These are phyloP conservation scores for Astraeus odoratus DNA, from an alignment of 768 basidiomycete genomes.

Conservation along the genomic window DNA sequence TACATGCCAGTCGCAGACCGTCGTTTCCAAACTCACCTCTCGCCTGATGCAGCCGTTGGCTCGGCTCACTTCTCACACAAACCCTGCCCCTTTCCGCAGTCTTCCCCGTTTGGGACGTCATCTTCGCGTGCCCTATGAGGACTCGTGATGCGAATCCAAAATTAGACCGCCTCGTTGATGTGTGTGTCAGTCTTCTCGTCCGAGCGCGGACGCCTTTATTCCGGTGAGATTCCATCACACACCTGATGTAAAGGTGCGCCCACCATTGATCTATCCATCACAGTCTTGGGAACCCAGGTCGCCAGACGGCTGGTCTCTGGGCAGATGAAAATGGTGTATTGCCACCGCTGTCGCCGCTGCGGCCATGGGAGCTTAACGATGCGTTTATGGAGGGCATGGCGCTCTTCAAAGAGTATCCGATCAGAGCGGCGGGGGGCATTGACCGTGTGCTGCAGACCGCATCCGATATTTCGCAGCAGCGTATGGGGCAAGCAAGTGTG, in stretches of 20 bases:
- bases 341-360: slow-evolving; percentile 37
- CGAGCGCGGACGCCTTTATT: slow-evolving; percentile 47
- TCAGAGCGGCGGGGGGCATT: slow-evolving; percentile 60
- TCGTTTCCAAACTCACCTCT: background rate
- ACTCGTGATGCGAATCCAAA: slow-evolving; percentile 50
- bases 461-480: slow-evolving; percentile 48
- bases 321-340: slow-evolving; percentile 33
- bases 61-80: slow-evolving; percentile 64
- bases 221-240: slow-evolving; percentile 36
- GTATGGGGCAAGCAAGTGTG: slow-evolving; percentile 33
- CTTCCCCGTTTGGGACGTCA: slow-evolving; percentile 61
- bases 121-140: slow-evolving; percentile 55
- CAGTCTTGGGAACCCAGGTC: slow-evolving; percentile 48
- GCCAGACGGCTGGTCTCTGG: slow-evolving; percentile 47
- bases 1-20: slow-evolving; percentile 8
- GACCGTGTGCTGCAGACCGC: slow-evolving; percentile 66
- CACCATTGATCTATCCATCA: background rate
- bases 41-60: slow-evolving; percentile 52
- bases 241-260: background rate
- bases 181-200: slow-evolving; percentile 65
- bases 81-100: slow-evolving; percentile 60
- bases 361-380: slow-evolving; percentile 49
- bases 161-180: slow-evolving; percentile 61
- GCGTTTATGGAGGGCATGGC: slow-evolving; percentile 61
- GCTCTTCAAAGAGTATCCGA: slow-evolving; percentile 59